Base-by-base conservation (phyloP, 768 basidiomycete species). In the Lanmaoa pseudosensibilis region DNA sequence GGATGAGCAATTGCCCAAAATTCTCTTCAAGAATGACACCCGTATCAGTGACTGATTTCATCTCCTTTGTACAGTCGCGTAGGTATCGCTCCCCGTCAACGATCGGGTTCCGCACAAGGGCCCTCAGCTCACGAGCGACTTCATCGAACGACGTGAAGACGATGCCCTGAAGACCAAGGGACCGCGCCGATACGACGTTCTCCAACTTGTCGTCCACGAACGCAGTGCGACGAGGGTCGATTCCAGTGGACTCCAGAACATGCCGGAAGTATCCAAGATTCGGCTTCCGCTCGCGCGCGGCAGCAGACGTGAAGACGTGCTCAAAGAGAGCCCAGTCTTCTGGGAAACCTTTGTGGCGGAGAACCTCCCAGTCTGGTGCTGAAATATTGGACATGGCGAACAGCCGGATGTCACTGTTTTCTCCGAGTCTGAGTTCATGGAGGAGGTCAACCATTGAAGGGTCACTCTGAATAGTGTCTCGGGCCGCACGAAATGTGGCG, bases 361-460 rank as follows among this genome's bases (percentile, higher is more conserved):
- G 65, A 33, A 60, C 11, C 12, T 66, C 61, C 57, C 64, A 65
- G 37, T 65, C 65, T 2, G 64, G 64, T 5, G 58, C 49, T 0
- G 64, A 64, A 30, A 68, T 55, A 30, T 66, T 61, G 25, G 65
- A 65, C 63, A 67, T 62, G 53, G 65, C 65, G 10, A 62, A 65
- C 2, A 66, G 27, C n/a, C 18, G 51, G 15, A 65, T 52, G 39
- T 46, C 47, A 9, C 2, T 45, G 18, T 49, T 46, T 0, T 16
- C 18, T 21, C 49, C 57, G 36, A 64, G 58, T 11, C 49, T 60
- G 34, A 67, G 61, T 9, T 65, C 54, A 4, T 49, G 61, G n/a
- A 65, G 50, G 41, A 65, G 46, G 3, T 51, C 7, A 13, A 65
- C 4, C 65, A 65, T 65, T 19, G 51, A 55, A 34, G 38, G 13